phyloP scores from a whole-genome alignment of 2,329 filamentous ascomycete genomes.

The Laburnicola sp. region DNA sequence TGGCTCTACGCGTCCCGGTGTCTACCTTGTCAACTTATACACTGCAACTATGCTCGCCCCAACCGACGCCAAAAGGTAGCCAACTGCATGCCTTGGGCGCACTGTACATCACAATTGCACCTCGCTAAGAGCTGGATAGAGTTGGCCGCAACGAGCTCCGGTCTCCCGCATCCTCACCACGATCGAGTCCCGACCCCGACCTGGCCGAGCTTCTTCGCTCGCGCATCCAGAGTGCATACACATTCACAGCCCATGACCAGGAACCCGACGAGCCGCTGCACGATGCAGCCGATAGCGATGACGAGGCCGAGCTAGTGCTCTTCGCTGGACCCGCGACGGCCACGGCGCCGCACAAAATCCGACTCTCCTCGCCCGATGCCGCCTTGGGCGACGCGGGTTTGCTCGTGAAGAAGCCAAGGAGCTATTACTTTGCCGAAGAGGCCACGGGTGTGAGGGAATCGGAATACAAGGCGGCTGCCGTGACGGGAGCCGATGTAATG shows the following conservation, averaged over 20 bases:
- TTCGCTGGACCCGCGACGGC: slow-evolving; percentile 34
- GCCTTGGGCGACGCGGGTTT: slow-evolving; percentile 32
- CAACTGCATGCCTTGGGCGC: background rate
- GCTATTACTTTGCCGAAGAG: slow-evolving; percentile 42
- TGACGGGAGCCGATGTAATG: slow-evolving; percentile 34
- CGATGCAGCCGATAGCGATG: slow-evolving; percentile 23
- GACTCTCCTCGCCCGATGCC: slow-evolving; percentile 36
- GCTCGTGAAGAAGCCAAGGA: slow-evolving; percentile 32
- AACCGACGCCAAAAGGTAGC: background rate
- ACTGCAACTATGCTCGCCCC: slow-evolving; percentile 5
- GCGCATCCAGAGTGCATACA: slow-evolving; percentile 27
- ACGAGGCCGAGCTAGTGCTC: slow-evolving; percentile 41
- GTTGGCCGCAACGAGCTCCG: slow-evolving; percentile 42
- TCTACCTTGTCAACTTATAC: background rate
- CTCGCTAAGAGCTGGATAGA: slow-evolving; percentile 22
- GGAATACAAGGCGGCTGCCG: slow-evolving; percentile 30
- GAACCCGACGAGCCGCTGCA: slow-evolving; percentile 6
- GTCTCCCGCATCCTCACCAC: slow-evolving; percentile 38
- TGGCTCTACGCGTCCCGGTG: too few species aligned
- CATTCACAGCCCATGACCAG: slow-evolving; percentile 23
- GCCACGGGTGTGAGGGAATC: slow-evolving; percentile 25
- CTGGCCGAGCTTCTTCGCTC: slow-evolving; percentile 36
- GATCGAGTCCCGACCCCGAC: slow-evolving; percentile 40
- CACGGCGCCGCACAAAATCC: slow-evolving; percentile 32
- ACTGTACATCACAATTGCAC: too few species aligned